Base-by-base conservation (phyloP, 139 green algal species). In the Chlorella ohadii region DNA sequence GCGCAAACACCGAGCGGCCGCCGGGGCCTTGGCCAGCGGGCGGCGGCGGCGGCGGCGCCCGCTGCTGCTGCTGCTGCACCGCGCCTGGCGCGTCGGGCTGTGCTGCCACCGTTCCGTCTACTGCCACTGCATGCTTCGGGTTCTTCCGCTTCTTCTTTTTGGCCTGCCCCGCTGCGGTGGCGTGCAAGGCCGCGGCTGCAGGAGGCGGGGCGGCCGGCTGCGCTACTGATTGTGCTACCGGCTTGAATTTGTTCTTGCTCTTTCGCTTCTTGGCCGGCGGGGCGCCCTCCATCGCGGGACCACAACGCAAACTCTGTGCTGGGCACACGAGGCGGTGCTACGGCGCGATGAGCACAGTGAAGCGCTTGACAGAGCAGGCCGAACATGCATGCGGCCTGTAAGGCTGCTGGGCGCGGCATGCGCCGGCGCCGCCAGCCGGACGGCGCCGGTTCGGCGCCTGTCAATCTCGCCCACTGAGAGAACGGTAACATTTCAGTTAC, bases 221-320 rank as follows among this genome's bases (percentile, higher is more conserved):
- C 2, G 51, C 51, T 59, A 13, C 51, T 59, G 51, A 19, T 22
- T 59, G 51, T 22, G 51, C 11, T 4, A 4, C 51, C 51, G 51
- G 51, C 70, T 77, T 77, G 41, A 77, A 77, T 25, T 57, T 59
- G 27, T 77, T 77, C 39, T 77, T 77, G 70, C 27, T 59, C 41
- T 77, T 77, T 39, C 39, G 70, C 39, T 47, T 47, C 70, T 77
- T 59, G 39, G 70, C 70, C 11, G 64, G 64, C 64, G 64, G 64
- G 19, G 64, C 31, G 17, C n/a, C 13, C 64, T 71, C 64, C 64
- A 71, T 71, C 12, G 64, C 31, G 25, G 15, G 9, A 22, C 51
- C 51, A 22, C 51, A 59, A 20, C 19, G 51, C 51, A 59, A 59
- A 59, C 51, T 59, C 51, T 9, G 11, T 22, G 51, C 51, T 59